Evolutionary conservation across 2,329 filamentous ascomycete genomes (phyloP).

Genomic region (Aspergillus sp.): DNA sequence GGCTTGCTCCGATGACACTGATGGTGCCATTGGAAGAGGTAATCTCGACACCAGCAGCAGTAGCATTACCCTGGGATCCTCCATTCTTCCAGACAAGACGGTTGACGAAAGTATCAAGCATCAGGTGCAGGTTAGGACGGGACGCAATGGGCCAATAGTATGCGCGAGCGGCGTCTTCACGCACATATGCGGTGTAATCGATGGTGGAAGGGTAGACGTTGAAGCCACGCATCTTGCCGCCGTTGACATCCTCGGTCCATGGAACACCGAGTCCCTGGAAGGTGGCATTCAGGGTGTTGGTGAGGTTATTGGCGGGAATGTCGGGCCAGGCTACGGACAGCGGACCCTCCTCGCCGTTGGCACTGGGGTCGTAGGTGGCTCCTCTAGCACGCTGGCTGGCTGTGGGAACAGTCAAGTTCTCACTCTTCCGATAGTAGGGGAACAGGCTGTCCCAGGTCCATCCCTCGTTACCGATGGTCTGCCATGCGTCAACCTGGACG

Average conservation of each 20-base stretch:
- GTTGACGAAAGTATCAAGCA: conserved; percentile 41
- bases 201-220: conserved; percentile 47
- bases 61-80: conserved; percentile 20
- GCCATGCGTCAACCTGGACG: conserved; percentile 42
- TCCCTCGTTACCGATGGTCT: conserved; percentile 29
- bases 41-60: conserved; percentile 21
- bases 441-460: conserved; percentile 35
- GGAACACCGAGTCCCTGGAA: conserved; percentile 33
- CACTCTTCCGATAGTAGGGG: conserved; percentile 33
- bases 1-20: conserved; percentile 33
- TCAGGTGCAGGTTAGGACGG: conserved; percentile 25
- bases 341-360: conserved; percentile 33
- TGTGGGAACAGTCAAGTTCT: conserved; percentile 30
- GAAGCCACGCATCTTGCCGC: conserved; percentile 49
- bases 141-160: conserved; percentile 49
- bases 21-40: conserved; percentile 26
- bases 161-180: conserved; percentile 51
- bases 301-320: conserved; percentile 13
- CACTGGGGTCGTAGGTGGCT: conserved; percentile 30
- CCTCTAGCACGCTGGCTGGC: conserved; percentile 25
- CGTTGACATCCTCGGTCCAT: conserved; percentile 47
- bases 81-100: conserved; percentile 41
- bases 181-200: conserved; percentile 39
- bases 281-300: conserved; percentile 41
- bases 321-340: conserved; percentile 32